Conservation (phyloP, 2,329 filamentous ascomycete genomes). For the Phyllachora maydis region DNA sequence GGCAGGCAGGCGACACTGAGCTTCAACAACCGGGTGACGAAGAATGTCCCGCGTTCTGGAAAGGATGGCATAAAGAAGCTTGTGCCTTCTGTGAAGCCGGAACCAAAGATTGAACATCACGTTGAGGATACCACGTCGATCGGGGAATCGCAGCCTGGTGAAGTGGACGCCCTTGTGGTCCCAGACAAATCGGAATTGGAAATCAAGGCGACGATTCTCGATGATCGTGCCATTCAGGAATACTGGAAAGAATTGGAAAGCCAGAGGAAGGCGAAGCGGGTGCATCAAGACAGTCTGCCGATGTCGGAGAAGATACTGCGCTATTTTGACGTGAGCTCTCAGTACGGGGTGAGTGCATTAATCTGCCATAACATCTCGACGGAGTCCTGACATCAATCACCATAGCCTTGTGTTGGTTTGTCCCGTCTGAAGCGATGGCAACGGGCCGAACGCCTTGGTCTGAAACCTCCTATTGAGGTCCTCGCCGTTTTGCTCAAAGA, state of each 20-base stretch:
- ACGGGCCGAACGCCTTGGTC: constrained; percentile 58
- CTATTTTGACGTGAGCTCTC: constrained; percentile 79
- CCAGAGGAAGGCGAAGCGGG: constrained; percentile 42
- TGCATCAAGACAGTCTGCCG: constrained; percentile 58
- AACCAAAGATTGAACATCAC: too few relatives aligned
- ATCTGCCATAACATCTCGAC: too few relatives aligned
- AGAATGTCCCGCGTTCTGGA: constrained; percentile 22
- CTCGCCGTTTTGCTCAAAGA: constrained; percentile 65
- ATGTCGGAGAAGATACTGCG: constrained; percentile 70
- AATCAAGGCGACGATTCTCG: constrained; percentile 39
- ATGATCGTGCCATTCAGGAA: constrained; percentile 44
- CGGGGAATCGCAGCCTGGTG: too few relatives aligned
- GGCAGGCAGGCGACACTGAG: constrained; percentile 33
- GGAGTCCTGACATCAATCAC: too few relatives aligned
- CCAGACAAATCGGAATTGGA: constrained; percentile 17
- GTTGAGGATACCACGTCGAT: too few relatives aligned
- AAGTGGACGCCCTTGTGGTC: constrained; percentile 4
- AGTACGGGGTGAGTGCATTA: constrained; percentile 85
- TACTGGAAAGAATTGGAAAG: constrained; percentile 64
- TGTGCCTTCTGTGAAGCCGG: too few relatives aligned
- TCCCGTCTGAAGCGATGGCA: constrained; percentile 69
- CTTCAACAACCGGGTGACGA: constrained; percentile 36
- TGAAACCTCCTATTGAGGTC: constrained; percentile 81
- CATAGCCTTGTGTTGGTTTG: constrained; percentile 77
- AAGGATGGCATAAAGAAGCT: constrained; percentile 20